Evolutionary conservation across 352 stramenopile species (phyloP).

Genomic region (Lagenidium sp.): DNA sequence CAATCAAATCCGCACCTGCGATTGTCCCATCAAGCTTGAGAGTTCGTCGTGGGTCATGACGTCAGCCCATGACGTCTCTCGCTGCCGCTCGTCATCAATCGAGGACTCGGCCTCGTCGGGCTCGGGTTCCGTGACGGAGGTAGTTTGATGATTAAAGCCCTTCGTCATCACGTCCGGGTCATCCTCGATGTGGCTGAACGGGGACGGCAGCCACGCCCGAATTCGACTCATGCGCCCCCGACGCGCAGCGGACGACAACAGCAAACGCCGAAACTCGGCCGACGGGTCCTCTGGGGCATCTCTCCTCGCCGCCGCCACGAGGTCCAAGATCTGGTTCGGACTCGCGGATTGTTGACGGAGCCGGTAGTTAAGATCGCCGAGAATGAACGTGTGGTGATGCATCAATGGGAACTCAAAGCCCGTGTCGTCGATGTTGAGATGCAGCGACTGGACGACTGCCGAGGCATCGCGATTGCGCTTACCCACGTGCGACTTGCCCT

Average conservation of each 20-base stretch:
- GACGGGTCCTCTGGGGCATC: too few relatives aligned
- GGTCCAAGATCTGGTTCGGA: conserved; percentile 47
- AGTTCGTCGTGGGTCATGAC: conserved; percentile 69
- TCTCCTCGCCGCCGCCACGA: conserved; percentile 30
- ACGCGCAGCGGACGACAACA: too few relatives aligned
- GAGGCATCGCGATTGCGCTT: conserved; percentile 66
- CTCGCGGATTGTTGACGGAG: conserved; percentile 45
- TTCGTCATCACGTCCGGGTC: too few relatives aligned
- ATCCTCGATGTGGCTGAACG: too few relatives aligned
- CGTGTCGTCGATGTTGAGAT: conserved; percentile 73
- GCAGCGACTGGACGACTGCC: conserved; percentile 66
- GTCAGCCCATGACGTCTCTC: conserved; percentile 45
- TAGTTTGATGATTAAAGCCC: too few relatives aligned
- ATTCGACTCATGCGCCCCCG: too few relatives aligned
- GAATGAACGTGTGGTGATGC: conserved; percentile 84
- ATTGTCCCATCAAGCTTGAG: conserved; percentile 30
- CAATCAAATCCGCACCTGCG: conserved; percentile 4
- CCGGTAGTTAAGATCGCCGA: conserved; percentile 89
- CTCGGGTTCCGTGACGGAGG: too few relatives aligned
- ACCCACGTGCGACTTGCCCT: conserved; percentile 67
- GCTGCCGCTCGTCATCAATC: too few relatives aligned
- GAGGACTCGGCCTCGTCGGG: too few relatives aligned
- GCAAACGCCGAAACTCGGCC: too few relatives aligned
- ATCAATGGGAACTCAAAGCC: conserved; percentile 81
- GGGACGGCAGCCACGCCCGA: too few relatives aligned